Conservation (phyloP, 352 stramenopile genomes). For the Lagenidium giganteum region DNA sequence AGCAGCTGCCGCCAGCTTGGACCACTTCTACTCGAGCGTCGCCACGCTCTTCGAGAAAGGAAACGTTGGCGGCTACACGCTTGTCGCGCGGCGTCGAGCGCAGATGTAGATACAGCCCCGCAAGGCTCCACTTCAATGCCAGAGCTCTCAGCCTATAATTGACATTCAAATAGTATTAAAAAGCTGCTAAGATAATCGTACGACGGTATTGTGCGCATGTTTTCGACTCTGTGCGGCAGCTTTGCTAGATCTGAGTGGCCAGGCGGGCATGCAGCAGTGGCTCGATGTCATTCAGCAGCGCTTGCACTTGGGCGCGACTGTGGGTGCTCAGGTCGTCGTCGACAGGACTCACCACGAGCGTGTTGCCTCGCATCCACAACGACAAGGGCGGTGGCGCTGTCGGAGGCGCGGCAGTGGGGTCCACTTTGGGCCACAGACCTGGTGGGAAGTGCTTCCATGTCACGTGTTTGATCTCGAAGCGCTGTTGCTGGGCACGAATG, state of each 20-base stretch:
- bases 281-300: conserved; percentile 3
- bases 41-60: conserved; percentile 41
- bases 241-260: too few relatives aligned
- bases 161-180: too few relatives aligned
- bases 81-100: conserved; percentile 28
- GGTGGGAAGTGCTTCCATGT: conserved; percentile 7
- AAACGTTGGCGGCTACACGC: conserved; percentile 64
- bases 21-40: conserved; percentile 71
- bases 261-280: conserved; percentile 1
- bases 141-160: too few relatives aligned
- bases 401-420: background rate
- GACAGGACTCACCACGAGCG: background rate
- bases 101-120: too few relatives aligned
- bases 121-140: too few relatives aligned
- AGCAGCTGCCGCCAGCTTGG: conserved; percentile 39
- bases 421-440: background rate
- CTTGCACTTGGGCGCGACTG: too few relatives aligned
- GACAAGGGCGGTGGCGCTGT: background rate
- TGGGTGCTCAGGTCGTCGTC: too few relatives aligned
- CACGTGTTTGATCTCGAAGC: background rate
- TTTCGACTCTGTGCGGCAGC: too few relatives aligned
- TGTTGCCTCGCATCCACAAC: conserved; percentile 3
- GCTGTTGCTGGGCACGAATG: background rate
- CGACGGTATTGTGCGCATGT: too few relatives aligned
- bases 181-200: too few relatives aligned